phyloP scores from a whole-genome alignment of 257 asterid species.

The Solanum sejunctum region DNA sequence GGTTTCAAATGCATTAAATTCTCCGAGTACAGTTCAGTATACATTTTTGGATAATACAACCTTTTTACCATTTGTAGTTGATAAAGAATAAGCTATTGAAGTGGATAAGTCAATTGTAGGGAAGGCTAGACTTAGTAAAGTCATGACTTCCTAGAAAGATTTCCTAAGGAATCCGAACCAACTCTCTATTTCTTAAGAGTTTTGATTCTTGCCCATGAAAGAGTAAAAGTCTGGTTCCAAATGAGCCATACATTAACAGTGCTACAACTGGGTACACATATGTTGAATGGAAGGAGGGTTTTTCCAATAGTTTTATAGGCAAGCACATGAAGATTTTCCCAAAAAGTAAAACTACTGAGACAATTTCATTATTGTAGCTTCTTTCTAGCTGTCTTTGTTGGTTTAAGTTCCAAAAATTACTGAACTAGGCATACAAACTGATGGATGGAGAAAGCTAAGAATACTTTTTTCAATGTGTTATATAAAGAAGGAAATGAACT shows the following conservation, averaged over 20 bases:
- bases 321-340: background rate
- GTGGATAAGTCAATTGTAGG: background rate
- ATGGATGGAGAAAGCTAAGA: background rate
- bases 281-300: background rate
- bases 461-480: background rate
- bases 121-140: background rate
- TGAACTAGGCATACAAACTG: background rate
- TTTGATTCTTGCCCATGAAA: background rate
- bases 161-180: background rate
- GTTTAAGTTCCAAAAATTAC: constrained; percentile 1
- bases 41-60: background rate
- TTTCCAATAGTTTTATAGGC: background rate
- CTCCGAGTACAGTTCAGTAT: background rate
- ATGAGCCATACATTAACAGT: background rate
- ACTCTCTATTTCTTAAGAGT: background rate
- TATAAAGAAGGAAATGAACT: background rate
- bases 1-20: background rate
- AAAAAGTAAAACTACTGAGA: background rate
- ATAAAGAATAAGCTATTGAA: background rate
- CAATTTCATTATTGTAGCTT: background rate
- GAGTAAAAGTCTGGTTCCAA: background rate
- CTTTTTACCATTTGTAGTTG: background rate
- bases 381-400: constrained; percentile 23
- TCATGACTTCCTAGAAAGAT: background rate
- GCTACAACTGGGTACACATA: background rate